Percentiles rank a stretch among this genome's conserved stretches.
Evolutionary conservation across 129 eudicot species (phyloP).

Genomic region (Cynara cardunculus): DNA sequence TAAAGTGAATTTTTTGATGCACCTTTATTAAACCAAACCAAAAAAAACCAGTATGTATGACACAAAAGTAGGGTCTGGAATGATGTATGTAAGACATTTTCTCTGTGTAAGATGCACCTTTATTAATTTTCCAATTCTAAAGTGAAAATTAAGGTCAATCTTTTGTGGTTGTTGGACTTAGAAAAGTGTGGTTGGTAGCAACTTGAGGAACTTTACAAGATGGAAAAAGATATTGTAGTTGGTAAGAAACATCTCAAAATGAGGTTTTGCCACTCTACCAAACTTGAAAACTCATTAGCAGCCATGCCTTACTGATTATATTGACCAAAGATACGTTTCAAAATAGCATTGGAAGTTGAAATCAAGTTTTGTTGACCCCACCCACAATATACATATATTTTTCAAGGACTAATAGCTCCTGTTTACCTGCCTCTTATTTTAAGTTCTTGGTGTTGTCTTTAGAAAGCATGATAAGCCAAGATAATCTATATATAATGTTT

Average conservation of each 20-base stretch:
- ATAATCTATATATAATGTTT: neutral
- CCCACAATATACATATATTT: slow-evolving; percentile 7
- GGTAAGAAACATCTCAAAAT: neutral
- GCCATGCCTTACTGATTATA: slow-evolving; percentile 12
- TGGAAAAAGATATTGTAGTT: slow-evolving; percentile 1
- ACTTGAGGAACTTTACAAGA: slow-evolving; percentile 10
- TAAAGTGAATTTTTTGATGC: neutral
- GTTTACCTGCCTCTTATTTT: slow-evolving; percentile 17
- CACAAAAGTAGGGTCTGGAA: neutral
- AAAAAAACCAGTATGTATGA: neutral
- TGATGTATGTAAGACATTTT: neutral
- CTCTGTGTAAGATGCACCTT: neutral
- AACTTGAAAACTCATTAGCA: slow-evolving; percentile 23
- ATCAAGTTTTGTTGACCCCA: slow-evolving; percentile 12
- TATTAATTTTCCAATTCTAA: neutral
- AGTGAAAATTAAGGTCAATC: slow-evolving; percentile 3
- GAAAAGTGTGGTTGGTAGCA: slow-evolving; percentile 24
- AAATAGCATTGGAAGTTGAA: slow-evolving; percentile 17
- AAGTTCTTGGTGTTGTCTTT: neutral
- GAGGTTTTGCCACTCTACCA: neutral
- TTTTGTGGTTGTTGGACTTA: slow-evolving; percentile 37
- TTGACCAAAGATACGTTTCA: neutral
- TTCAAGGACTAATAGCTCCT: slow-evolving; percentile 21
- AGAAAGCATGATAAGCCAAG: slow-evolving; percentile 4
- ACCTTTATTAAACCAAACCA: neutral